A percentile compares a stretch with the other conserved stretches of the same genome.
phyloP scores from a whole-genome alignment of 352 stramenopile species.

The Elongisporangium undulatum region DNA sequence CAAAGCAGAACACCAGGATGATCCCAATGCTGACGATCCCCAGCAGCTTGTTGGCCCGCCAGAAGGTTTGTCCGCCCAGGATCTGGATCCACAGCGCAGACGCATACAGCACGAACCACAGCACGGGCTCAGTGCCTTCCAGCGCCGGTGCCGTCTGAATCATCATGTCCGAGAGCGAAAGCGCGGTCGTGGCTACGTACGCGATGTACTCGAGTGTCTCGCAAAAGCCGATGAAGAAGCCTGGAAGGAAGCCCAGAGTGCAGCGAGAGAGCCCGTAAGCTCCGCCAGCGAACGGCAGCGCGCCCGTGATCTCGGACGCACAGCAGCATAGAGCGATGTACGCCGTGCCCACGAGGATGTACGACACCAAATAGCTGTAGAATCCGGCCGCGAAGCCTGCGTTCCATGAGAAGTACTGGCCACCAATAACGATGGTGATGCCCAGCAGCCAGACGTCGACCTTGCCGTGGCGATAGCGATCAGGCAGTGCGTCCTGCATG shows the following conservation, averaged over 20 bases:
- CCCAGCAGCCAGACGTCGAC: not conserved
- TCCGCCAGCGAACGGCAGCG: not conserved
- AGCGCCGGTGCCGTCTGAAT: not conserved
- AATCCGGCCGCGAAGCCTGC: not conserved
- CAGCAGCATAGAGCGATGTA: not conserved
- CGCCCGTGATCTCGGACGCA: not conserved
- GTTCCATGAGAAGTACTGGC: not conserved
- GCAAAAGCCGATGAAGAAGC: constrained; percentile 1
- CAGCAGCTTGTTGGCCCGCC: not conserved
- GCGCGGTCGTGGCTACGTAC: not conserved
- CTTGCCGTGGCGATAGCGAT: not conserved
- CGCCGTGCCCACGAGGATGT: not conserved
- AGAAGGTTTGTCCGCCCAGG: not conserved
- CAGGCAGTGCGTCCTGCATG: not conserved
- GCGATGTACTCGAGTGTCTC: not conserved
- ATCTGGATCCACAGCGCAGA: not conserved
- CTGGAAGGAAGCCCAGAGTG: not conserved
- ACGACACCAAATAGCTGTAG: not conserved
- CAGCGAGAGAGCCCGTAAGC: not conserved
- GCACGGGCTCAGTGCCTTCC: not conserved
- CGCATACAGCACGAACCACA: not conserved
- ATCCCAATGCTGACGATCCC: not conserved
- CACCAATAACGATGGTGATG: not conserved
- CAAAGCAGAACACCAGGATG: not conserved
- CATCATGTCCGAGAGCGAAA: not conserved